phyloP scores from a whole-genome alignment of 2,329 filamentous ascomycete genomes.

The Fonsecaea pugnacius region DNA sequence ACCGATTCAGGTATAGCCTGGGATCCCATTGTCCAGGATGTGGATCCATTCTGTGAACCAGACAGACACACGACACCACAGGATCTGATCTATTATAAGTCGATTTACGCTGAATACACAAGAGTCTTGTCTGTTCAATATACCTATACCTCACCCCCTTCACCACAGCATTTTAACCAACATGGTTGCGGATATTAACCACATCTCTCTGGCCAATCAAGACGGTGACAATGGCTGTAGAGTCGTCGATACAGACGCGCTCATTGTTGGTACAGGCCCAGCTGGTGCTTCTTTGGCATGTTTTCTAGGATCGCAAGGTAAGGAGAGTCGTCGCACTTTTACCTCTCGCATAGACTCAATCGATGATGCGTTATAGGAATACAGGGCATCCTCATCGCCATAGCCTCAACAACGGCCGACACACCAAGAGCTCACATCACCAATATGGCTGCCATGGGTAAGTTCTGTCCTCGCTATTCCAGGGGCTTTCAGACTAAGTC shows the following conservation, averaged over 20 bases:
- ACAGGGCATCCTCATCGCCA: constrained; percentile 1
- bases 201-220: background rate
- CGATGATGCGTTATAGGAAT: background rate
- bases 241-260: constrained; percentile 11
- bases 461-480: background rate
- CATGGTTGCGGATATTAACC: background rate
- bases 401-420: constrained; percentile 6
- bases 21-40: background rate
- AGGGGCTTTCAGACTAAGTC: background rate
- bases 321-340: background rate
- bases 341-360: background rate
- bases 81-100: background rate
- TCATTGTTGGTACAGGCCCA: constrained; percentile 54
- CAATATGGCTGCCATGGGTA: constrained; percentile 25
- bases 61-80: background rate
- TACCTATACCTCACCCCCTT: background rate
- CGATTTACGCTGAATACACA: background rate
- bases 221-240: background rate
- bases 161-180: background rate
- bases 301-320: constrained; percentile 46
- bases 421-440: constrained; percentile 28
- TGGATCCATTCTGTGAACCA: background rate
- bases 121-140: background rate
- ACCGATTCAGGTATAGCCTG: background rate
- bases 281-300: constrained; percentile 52